Conservation (phyloP, 495 filamentous ascomycete species). For the Letharia lupina region DNA sequence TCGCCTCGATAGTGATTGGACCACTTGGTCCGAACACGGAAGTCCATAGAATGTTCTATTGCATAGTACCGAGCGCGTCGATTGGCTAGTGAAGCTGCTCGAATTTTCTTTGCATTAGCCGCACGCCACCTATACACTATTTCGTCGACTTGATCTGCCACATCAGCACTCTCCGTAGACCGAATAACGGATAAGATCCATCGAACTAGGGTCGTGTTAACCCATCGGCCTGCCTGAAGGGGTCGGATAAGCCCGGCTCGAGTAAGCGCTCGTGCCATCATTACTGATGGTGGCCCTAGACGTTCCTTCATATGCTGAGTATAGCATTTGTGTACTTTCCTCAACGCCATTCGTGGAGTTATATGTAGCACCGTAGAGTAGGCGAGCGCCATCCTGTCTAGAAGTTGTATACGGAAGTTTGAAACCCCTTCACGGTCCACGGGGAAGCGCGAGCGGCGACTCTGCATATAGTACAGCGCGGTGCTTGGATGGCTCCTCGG, state of each 20-base stretch:
- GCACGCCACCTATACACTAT: conserved; percentile 23
- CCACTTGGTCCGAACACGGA: neutral
- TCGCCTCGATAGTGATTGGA: neutral
- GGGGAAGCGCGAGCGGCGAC: neutral
- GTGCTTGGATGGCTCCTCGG: conserved; percentile 6
- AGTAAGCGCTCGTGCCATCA: conserved; percentile 25
- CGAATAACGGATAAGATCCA: conserved; percentile 26
- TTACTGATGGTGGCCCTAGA: conserved; percentile 17
- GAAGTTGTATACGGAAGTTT: conserved; percentile 12
- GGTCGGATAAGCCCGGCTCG: conserved; percentile 25
- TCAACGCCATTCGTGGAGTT: conserved; percentile 22
- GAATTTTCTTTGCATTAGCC: neutral
- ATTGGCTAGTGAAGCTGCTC: neutral
- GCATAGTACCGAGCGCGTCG: neutral
- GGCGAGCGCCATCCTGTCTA: conserved; percentile 25
- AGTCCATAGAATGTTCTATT: neutral
- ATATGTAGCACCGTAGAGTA: conserved; percentile 20
- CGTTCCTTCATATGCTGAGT: conserved; percentile 22
- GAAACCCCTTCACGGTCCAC: neutral
- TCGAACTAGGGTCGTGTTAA: conserved; percentile 19
- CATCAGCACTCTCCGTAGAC: conserved; percentile 25
- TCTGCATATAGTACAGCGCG: conserved; percentile 10
- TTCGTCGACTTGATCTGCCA: conserved; percentile 25
- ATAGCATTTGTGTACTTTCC: conserved; percentile 26
- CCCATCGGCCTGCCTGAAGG: conserved; percentile 21